Percentiles rank a stretch among this genome's conserved stretches.
Conservation (phyloP, 352 stramenopile species). For the Labyrinthula sp. region DNA sequence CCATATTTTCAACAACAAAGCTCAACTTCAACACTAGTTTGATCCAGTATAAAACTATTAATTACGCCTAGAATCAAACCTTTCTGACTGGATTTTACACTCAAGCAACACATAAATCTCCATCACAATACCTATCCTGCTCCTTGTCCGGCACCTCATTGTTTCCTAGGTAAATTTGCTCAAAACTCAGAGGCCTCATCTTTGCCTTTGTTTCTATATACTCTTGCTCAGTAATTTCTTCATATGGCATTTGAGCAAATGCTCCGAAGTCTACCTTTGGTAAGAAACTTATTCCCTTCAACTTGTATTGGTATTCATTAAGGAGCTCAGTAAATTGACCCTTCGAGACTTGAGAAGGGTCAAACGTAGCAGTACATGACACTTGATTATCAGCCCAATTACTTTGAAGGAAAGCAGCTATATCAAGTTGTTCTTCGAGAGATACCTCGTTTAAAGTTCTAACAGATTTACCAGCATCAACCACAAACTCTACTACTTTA, state of each 20-base stretch:
- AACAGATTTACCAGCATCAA: conserved; percentile 58
- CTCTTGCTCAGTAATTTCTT: conserved; percentile 50
- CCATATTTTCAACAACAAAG: too few relatives aligned
- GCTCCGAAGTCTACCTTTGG: conserved; percentile 49
- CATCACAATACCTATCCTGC: too few relatives aligned
- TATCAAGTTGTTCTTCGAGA: conserved; percentile 68
- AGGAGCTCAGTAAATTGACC: conserved; percentile 63
- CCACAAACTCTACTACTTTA: conserved; percentile 62
- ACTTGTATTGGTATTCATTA: conserved; percentile 72
- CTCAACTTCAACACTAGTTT: too few relatives aligned
- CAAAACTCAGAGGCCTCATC: conserved; percentile 29
- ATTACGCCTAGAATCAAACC: too few relatives aligned
- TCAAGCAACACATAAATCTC: too few relatives aligned
- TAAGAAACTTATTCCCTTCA: conserved; percentile 69
- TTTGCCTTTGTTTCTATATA: conserved; percentile 38
- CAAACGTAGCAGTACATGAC: conserved; percentile 73
- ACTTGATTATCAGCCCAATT: conserved; percentile 79
- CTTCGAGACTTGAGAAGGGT: too few relatives aligned
- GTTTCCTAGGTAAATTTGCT: too few relatives aligned
- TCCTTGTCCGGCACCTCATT: too few relatives aligned
- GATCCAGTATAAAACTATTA: too few relatives aligned
- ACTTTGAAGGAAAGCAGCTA: conserved; percentile 67
- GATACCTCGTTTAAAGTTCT: conserved; percentile 55
- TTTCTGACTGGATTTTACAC: too few relatives aligned
- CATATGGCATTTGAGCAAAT: conserved; percentile 68